Evolutionary conservation across 140 eudicot genomes (phyloP).

Genomic region (Artemisia princeps): DNA sequence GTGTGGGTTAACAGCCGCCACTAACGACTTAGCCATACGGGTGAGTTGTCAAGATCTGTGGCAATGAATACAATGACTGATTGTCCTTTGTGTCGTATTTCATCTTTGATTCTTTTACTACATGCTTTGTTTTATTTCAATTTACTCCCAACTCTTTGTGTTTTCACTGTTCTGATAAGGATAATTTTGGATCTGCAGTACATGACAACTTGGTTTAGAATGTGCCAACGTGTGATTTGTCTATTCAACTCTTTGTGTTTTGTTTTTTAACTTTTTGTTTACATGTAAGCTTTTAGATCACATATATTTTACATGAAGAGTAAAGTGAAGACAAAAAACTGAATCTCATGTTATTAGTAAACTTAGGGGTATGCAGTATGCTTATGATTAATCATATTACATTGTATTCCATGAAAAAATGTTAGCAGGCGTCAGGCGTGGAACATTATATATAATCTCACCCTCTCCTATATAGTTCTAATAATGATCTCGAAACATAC

Average conservation of each 20-base stretch:
- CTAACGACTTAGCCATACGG: not conserved
- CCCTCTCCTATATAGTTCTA: too few species aligned
- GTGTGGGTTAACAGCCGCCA: not conserved
- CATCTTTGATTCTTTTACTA: conserved; percentile 3
- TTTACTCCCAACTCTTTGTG: conserved; percentile 9
- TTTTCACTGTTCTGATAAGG: not conserved
- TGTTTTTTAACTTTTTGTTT: not conserved
- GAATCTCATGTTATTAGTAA: too few species aligned
- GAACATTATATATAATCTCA: too few species aligned
- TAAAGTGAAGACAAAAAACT: not conserved
- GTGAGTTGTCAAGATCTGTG: not conserved
- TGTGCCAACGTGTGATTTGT: conserved; percentile 12
- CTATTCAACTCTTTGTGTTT: not conserved
- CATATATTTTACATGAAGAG: not conserved
- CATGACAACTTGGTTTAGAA: conserved; percentile 7
- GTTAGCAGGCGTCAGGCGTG: too few species aligned
- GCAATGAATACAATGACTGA: not conserved
- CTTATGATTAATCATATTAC: too few species aligned
- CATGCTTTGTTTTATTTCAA: conserved; percentile 7
- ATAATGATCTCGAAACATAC: too few species aligned
- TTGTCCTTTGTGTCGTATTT: conserved; percentile 25
- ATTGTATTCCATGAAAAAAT: too few species aligned
- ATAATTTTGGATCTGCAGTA: not conserved
- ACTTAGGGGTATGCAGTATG: too few species aligned
- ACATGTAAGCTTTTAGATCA: not conserved